Evolutionary conservation across 2,329 filamentous ascomycete genomes (phyloP).

Genomic region (Rhynchosporium graminicola): DNA sequence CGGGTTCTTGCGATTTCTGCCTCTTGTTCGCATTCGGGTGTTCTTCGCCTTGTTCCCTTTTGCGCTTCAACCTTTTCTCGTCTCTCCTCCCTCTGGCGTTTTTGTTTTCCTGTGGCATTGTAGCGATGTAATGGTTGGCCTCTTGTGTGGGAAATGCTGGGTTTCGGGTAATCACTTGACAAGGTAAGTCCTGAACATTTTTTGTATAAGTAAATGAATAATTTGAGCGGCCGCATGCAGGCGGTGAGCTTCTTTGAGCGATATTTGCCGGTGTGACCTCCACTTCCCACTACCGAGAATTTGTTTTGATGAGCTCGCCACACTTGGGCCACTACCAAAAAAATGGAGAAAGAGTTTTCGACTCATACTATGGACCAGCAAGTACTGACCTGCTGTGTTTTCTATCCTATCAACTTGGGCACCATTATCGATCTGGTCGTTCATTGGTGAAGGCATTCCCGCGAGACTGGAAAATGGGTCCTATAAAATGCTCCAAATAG

Average conservation of each 20-base stretch:
- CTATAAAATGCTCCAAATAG: not conserved
- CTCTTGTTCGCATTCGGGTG: constrained; percentile 42
- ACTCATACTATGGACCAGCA: no score
- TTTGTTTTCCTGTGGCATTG: constrained; percentile 61
- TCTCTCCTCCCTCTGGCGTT: constrained; percentile 58
- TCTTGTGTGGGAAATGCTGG: constrained; percentile 4
- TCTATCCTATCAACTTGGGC: no score
- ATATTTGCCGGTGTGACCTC: constrained; percentile 8
- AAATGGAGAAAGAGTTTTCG: no score
- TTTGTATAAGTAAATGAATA: constrained; percentile 1
- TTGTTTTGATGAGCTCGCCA: not conserved
- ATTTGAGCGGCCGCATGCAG: constrained; percentile 21
- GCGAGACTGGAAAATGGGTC: not conserved
- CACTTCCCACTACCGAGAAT: not conserved
- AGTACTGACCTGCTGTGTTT: no score
- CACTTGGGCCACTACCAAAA: no score
- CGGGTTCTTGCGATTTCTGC: constrained; percentile 37
- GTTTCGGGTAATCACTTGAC: not conserved
- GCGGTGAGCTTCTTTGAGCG: constrained; percentile 18
- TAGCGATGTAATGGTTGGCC: constrained; percentile 11
- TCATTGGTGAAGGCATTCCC: not conserved
- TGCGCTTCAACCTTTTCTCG: constrained; percentile 50
- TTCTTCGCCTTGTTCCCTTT: constrained; percentile 48
- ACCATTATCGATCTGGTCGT: not conserved
- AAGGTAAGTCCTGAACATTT: constrained; percentile 9